Percentiles rank a stretch among this genome's conserved stretches.
Conservation (phyloP, 306 rosid genomes). For the Sicyos baderoa region DNA sequence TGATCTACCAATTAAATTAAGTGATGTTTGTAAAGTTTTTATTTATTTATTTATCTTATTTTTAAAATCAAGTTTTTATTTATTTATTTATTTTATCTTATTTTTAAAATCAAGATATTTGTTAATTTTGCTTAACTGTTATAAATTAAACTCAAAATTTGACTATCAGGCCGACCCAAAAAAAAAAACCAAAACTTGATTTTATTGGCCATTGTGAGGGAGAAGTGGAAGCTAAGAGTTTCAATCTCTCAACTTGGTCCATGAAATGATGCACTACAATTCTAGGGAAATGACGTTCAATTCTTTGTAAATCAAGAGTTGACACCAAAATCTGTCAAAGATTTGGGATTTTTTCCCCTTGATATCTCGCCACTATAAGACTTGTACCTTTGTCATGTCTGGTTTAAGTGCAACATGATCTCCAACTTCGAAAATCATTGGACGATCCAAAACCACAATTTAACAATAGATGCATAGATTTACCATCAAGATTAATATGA, state of each 20-base stretch:
- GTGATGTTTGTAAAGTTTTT: neutral
- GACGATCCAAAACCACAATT: neutral
- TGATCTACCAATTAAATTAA: neutral
- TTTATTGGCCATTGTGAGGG: neutral
- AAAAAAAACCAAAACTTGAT: neutral
- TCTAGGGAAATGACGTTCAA: neutral
- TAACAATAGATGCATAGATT: neutral
- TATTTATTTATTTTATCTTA: too few relatives aligned
- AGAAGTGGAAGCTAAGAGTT: neutral
- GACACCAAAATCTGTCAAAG: neutral
- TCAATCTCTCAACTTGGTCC: neutral
- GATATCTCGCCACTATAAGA: neutral
- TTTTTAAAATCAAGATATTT: too few relatives aligned
- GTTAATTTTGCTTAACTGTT: neutral
- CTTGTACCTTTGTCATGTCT: neutral
- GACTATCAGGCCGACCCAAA: too few relatives aligned
- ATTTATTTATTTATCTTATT: too few relatives aligned
- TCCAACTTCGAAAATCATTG: neutral
- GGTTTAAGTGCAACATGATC: neutral
- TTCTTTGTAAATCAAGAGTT: slow-evolving; percentile 9
- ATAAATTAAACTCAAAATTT: too few relatives aligned
- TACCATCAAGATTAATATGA: neutral
- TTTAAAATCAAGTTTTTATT: too few relatives aligned
- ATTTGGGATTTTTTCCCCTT: neutral
- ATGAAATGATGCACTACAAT: slow-evolving; percentile 9